phyloP scores from a whole-genome alignment of 305 asterid species.

The Solanum hybrid region DNA sequence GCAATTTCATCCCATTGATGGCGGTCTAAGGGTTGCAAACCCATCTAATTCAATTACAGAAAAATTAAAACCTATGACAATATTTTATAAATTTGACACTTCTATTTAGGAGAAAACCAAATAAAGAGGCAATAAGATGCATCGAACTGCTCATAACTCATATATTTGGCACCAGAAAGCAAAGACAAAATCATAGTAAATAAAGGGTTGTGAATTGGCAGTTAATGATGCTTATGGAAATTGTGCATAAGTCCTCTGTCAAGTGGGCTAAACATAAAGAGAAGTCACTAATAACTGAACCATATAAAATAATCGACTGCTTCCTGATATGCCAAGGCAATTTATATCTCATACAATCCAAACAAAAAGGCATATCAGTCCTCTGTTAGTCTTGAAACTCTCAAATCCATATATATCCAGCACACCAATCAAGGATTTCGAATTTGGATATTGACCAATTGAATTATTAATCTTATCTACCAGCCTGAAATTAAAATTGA shows the following conservation, averaged over 20 bases:
- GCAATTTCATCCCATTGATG: background rate
- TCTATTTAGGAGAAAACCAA: background rate
- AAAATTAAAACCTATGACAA: background rate
- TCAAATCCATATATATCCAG: constrained; percentile 96
- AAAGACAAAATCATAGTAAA: background rate
- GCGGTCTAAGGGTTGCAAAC: background rate
- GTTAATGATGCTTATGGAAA: background rate
- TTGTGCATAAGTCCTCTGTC: background rate
- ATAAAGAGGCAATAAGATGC: background rate
- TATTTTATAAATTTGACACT: background rate
- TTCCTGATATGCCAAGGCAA: background rate
- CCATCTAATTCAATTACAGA: background rate
- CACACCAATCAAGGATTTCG: constrained; percentile 76
- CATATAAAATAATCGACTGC: background rate
- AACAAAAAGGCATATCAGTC: constrained; percentile 83
- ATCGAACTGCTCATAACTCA: background rate
- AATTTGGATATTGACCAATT: constrained; percentile 82
- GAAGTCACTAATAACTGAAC: background rate
- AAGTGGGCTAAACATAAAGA: background rate
- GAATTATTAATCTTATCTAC: constrained; percentile 80
- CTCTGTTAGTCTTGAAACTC: constrained; percentile 99
- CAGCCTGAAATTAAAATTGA: constrained; percentile 40
- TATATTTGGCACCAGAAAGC: background rate
- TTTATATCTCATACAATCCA: background rate
- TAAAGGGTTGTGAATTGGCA: background rate